Conservation (phyloP, 108 stramenopile species). For the Skeletonema menzelii region DNA sequence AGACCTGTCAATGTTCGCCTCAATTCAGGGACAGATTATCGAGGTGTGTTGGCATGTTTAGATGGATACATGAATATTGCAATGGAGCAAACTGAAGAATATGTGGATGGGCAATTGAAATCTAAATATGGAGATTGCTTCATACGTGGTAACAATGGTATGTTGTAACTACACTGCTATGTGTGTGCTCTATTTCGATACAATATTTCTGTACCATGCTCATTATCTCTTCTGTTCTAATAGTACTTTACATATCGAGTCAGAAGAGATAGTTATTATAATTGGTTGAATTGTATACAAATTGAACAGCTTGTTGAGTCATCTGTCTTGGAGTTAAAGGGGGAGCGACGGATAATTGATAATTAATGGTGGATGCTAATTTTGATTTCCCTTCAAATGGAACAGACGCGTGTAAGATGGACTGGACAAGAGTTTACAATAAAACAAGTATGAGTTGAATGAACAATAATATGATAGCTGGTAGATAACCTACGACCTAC, state of each 20-base stretch:
- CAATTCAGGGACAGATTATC: constrained; percentile 95
- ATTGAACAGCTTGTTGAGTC: not conserved
- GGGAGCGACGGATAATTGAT: not conserved
- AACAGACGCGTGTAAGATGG: too few relatives aligned
- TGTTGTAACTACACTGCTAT: not conserved
- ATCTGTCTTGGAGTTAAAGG: not conserved
- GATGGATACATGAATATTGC: constrained; percentile 99
- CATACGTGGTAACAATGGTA: constrained; percentile 99
- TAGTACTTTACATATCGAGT: constrained; percentile 76
- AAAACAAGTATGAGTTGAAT: not conserved
- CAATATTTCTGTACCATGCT: not conserved
- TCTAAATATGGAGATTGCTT: constrained; percentile 99
- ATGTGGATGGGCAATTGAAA: constrained; percentile 96
- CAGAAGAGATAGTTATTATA: constrained; percentile 49
- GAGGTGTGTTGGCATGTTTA: constrained; percentile 96
- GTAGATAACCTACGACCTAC: not conserved
- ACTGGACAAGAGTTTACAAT: not conserved
- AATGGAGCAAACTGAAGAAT: constrained; percentile 99
- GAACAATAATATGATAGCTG: not conserved
- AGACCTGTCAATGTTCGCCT: constrained; percentile 94
- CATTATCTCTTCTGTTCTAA: not conserved
- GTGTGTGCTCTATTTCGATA: not conserved
- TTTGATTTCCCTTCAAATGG: not conserved
- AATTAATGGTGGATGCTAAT: not conserved
- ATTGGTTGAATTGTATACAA: not conserved